A percentile compares a stretch with the other conserved stretches of the same genome.
Evolutionary conservation across 2,329 filamentous ascomycete species (phyloP).

Genomic region (Fusarium sp.): DNA sequence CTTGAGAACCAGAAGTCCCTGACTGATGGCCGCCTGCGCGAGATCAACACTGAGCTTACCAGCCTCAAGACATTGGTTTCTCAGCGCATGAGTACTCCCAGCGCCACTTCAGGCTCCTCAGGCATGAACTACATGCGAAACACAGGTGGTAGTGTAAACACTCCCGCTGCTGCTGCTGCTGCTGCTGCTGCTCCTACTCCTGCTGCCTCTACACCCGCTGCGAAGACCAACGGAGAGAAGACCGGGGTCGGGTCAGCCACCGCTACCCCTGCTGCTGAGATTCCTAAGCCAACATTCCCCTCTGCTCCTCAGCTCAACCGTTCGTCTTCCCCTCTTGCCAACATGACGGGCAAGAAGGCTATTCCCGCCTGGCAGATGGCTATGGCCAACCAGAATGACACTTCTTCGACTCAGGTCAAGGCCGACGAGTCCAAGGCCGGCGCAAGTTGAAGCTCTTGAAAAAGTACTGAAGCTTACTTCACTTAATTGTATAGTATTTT

Average conservation of each 20-base stretch:
- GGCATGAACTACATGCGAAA: slow-evolving; percentile 46
- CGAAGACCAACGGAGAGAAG: slow-evolving; percentile 48
- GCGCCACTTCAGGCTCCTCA: slow-evolving; percentile 46
- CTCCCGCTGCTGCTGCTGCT: slow-evolving; percentile 46
- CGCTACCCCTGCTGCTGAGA: slow-evolving; percentile 48
- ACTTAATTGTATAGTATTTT: slow-evolving; percentile 37
- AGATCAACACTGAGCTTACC: slow-evolving; percentile 88
- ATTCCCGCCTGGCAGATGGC: slow-evolving; percentile 87
- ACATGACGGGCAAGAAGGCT: slow-evolving; percentile 67
- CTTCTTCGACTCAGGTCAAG: slow-evolving; percentile 46
- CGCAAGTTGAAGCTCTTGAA: slow-evolving; percentile 37
- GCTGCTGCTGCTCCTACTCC: slow-evolving; percentile 47
- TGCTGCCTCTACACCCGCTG: slow-evolving; percentile 35
- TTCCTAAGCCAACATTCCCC: slow-evolving; percentile 49
- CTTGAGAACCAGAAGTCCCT: slow-evolving; percentile 88
- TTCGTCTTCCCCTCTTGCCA: slow-evolving; percentile 53
- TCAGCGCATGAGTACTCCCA: slow-evolving; percentile 66
- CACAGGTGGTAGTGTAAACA: slow-evolving; percentile 34
- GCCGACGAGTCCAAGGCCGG: slow-evolving; percentile 45
- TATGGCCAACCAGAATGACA: slow-evolving; percentile 67
- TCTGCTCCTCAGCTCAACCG: slow-evolving; percentile 48
- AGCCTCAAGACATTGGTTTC: slow-evolving; percentile 90
- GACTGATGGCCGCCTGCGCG: slow-evolving; percentile 83
- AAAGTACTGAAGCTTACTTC: slow-evolving; percentile 5
- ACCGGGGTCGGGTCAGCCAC: slow-evolving; percentile 43